Evolutionary conservation across 179 eudicot species (phyloP).

Genomic region (Carnegiea gigantea): DNA sequence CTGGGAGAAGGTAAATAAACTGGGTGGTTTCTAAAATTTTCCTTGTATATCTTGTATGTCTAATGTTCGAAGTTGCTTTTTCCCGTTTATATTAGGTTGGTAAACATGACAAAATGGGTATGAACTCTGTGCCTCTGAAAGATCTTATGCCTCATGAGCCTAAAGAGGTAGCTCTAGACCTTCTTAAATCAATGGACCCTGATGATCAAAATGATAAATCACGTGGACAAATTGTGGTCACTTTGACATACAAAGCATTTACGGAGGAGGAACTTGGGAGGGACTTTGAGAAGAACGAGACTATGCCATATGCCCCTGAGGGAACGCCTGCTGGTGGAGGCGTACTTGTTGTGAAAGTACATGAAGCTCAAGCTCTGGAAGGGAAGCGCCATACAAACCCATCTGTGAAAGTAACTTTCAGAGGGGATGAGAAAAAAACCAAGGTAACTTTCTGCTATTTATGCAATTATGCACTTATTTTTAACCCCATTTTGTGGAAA

Average conservation of each 20-base stretch:
- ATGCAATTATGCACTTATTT: neutral
- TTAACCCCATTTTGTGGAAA: neutral
- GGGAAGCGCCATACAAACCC: constrained; percentile 90
- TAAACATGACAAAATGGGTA: constrained; percentile 77
- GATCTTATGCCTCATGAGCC: constrained; percentile 65
- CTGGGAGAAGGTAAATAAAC: constrained; percentile 82
- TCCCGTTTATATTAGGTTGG: constrained; percentile 51
- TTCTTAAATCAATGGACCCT: constrained; percentile 50
- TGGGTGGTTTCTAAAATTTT: neutral
- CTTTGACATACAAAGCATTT: constrained; percentile 67
- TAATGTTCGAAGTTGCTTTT: constrained; percentile 18
- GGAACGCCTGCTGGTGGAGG: constrained; percentile 78
- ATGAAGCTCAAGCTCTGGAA: constrained; percentile 77
- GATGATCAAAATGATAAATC: constrained; percentile 68
- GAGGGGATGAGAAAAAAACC: constrained; percentile 77
- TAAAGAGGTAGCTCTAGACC: constrained; percentile 50
- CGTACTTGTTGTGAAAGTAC: constrained; percentile 56
- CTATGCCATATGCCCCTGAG: constrained; percentile 51
- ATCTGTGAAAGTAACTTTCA: constrained; percentile 55
- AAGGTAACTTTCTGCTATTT: constrained; percentile 38
- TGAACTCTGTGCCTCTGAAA: constrained; percentile 55
- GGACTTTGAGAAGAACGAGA: constrained; percentile 37
- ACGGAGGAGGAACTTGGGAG: constrained; percentile 53
- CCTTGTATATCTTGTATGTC: constrained; percentile 6
- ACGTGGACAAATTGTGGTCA: constrained; percentile 63